Conservation (phyloP, 2,329 filamentous ascomycete genomes). For the Fusarium irregulare region DNA sequence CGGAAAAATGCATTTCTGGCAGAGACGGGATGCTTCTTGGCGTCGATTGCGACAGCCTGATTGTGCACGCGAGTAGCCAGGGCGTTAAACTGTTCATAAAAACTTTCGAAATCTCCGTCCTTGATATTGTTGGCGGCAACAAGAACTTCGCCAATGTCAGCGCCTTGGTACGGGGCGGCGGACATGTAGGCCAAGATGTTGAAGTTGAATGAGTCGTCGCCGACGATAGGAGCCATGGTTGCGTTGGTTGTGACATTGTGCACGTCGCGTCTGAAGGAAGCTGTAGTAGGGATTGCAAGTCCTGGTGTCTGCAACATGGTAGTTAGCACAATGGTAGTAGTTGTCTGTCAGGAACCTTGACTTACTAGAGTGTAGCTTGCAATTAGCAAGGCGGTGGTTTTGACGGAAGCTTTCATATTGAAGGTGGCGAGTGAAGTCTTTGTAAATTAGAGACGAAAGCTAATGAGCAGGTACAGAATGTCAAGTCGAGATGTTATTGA, state of each 20-base stretch:
- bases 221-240: conserved; percentile 7
- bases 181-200: not conserved
- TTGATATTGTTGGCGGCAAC: conserved; percentile 45
- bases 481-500: too few species aligned
- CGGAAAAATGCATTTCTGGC: conserved; percentile 49
- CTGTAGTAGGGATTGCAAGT: not conserved
- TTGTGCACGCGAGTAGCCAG: conserved; percentile 42
- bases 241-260: not conserved
- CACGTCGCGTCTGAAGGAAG: not conserved
- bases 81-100: conserved; percentile 33
- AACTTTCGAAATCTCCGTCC: conserved; percentile 43
- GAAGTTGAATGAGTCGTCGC: conserved; percentile 17
- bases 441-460: too few species aligned
- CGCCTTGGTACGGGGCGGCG: conserved; percentile 2
- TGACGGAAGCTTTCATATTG: not conserved
- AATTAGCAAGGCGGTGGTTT: not conserved
- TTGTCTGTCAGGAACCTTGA: accelerated
- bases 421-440: not conserved
- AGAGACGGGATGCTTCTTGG: conserved; percentile 41
- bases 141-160: conserved; percentile 50
- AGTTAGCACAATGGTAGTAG: not conserved
- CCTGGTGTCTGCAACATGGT: not conserved
- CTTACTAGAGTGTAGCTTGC: not conserved
- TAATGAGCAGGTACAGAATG: not conserved
- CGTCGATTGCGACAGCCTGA: conserved; percentile 33